Evolutionary conservation across 2,329 filamentous ascomycete genomes (phyloP), one percentile per base, ranked within the genome.

Genomic region (Alternaria incomplexa): DNA sequence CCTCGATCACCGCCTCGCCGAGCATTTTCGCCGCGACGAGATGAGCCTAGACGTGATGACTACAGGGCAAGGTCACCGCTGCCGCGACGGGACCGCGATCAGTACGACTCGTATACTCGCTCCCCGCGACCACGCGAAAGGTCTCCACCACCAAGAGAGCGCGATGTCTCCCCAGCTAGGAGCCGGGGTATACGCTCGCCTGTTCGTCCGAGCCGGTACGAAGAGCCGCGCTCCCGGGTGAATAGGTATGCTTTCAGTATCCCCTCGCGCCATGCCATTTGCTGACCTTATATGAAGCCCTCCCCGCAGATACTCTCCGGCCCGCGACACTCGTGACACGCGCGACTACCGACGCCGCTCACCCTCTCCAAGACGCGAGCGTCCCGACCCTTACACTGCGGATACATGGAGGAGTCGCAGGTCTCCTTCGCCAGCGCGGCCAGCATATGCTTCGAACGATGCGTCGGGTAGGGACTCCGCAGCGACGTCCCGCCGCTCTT

Each of bases 401-500:
- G 82, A 85, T 59, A 83, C 81, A 51, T 85, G 83, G 83, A 83
- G 84, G 68, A 84, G 85, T 54, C 71, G 71, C 57, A 82, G 84
- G 40, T 88, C 87, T 55, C 85, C 84, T 25, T 88, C 86, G 43
- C 83, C 83, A 30, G 76, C 64, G 12, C 76, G 79, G 52, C 69
- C 72, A 50, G 61, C 73, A 23, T 75, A 74, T 58, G 58, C 81
- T 20, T 84, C 84, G 32, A 83, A 82, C 43, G 83, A 85, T 54
- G 81, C 83, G 45, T 87, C 85, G 22, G 85, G 83, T 22, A 80
- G 84, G 59, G 85, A 84, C 43, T 90, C 88, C 9, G 84, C 80
- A 20, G 78, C 83, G 20, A 88, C 86, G 28, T 90, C 88, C 22
- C 85, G 87, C 60, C 83, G 87, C 52, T 89, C 89, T 9, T 90